Conservation (phyloP, 371 early-diverging fungal species). For the Lichtheimia ornata region DNA sequence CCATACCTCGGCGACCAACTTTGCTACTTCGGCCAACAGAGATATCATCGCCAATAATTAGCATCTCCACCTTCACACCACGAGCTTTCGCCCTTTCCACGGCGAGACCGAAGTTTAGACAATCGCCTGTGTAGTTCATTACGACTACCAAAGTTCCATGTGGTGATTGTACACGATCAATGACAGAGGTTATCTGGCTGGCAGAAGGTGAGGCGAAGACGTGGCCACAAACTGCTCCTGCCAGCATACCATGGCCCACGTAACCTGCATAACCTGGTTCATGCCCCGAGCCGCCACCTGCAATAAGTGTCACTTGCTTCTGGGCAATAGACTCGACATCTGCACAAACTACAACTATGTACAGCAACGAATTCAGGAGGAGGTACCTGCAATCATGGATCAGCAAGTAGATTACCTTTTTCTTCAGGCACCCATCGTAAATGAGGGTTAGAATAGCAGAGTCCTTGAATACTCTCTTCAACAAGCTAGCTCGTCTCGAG, state of each 20-base stretch:
- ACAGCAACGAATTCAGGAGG: background rate
- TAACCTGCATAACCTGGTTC: conserved; percentile 83
- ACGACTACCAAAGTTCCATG: conserved; percentile 76
- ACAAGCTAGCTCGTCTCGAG: conserved; percentile 25
- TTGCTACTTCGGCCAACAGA: conserved; percentile 65
- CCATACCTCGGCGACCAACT: conserved; percentile 82
- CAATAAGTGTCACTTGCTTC: conserved; percentile 73
- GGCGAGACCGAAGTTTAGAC: conserved; percentile 80
- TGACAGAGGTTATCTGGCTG: conserved; percentile 69
- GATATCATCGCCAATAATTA: conserved; percentile 82
- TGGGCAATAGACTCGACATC: conserved; percentile 53
- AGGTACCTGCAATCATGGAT: background rate
- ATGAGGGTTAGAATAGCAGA: conserved; percentile 45
- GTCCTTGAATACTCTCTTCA: conserved; percentile 36
- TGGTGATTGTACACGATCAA: conserved; percentile 63
- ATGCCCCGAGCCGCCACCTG: conserved; percentile 86
- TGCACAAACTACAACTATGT: conserved; percentile 53
- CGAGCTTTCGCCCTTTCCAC: conserved; percentile 76
- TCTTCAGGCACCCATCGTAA: conserved; percentile 32
- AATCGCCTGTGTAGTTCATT: conserved; percentile 87
- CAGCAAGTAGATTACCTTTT: conserved; percentile 22
- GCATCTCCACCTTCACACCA: conserved; percentile 66
- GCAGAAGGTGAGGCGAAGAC: conserved; percentile 85
- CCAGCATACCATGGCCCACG: conserved; percentile 73
- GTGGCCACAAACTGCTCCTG: conserved; percentile 80